Base-by-base conservation (phyloP, 78 protist species). In the Dictyostelium firmibasis region DNA sequence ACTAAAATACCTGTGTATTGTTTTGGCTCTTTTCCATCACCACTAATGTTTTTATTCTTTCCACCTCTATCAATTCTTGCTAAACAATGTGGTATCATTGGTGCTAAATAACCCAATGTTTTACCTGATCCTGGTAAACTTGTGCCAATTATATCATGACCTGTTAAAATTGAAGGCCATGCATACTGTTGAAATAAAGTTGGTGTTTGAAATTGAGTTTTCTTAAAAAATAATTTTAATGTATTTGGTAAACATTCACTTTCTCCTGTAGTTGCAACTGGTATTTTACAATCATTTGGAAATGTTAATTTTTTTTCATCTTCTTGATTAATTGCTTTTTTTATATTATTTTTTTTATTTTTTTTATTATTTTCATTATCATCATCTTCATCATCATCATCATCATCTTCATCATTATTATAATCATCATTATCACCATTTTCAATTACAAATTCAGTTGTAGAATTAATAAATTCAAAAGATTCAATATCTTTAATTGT, bases 101-200 rank as follows among this genome's bases (percentile, higher is more conserved):
- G 98, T 31, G 92, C 62, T 27, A 98, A 95, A 96, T 97, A 98
- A 4, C 98, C 99, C 4, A 97, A 98, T 18, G 99, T 98, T 85
- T 98, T 97, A 57, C 99, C 99, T 2, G 99, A 98, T 13, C 99
- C 97, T 1, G 99, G 99, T 88, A 98, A 99, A 10, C 99, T 99
- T 67, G 99, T 98, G 3, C 99, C 99, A 99, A 99, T 98, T n/a
- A 99, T 29, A 69, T 99, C 99, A 25, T 98, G 86, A n/a, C 97
- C 89, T 2, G 86, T 77, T 6, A 81, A 4, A 2, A 92, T 87
- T 9, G 95, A 87, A 27, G 99, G 99, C 47, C 98, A 69, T 7
- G 99, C 87, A 94, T 97, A 86, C 92, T 96, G 89, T 84, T 99
- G 99, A 38, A 99, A 98, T 44, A 99, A 98, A 20, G 99, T 99